Evolutionary conservation across 441 rosid species (phyloP).

Genomic region (Gossypium gossypioides): DNA sequence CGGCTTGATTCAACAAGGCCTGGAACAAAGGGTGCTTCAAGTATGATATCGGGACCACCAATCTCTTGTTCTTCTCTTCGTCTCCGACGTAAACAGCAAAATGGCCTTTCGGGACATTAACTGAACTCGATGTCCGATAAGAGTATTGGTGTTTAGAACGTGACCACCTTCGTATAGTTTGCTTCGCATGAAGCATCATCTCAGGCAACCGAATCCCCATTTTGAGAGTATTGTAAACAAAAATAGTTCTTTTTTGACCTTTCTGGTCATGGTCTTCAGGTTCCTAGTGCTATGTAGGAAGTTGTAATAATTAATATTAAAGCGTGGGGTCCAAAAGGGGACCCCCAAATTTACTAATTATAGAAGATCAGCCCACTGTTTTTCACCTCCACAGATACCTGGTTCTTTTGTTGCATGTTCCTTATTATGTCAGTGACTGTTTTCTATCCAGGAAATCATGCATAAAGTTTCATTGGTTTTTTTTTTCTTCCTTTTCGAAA

Average conservation of each 20-base stretch:
- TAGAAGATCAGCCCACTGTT: background rate
- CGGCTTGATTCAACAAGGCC: slow-evolving; percentile 14
- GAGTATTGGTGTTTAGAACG: background rate
- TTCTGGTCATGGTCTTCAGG: background rate
- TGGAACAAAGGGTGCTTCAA: slow-evolving; percentile 9
- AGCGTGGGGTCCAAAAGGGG: background rate
- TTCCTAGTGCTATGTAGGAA: background rate
- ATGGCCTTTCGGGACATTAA: slow-evolving; percentile 39
- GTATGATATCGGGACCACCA: slow-evolving; percentile 25
- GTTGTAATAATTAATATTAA: background rate
- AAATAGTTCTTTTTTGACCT: background rate
- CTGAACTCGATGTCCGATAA: background rate
- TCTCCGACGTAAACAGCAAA: slow-evolving; percentile 40
- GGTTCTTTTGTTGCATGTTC: background rate
- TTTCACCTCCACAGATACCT: background rate
- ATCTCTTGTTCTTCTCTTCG: slow-evolving; percentile 23
- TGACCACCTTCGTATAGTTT: background rate
- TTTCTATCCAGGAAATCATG: background rate
- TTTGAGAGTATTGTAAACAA: background rate
- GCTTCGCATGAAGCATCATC: slow-evolving; percentile 1
- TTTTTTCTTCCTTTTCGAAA: too few species aligned
- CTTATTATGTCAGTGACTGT: background rate
- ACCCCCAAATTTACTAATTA: background rate
- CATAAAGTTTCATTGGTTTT: background rate
- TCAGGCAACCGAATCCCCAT: slow-evolving; percentile 1